phyloP scores from a whole-genome alignment of 345 rosid genomes.

The Laguncularia racemosa region DNA sequence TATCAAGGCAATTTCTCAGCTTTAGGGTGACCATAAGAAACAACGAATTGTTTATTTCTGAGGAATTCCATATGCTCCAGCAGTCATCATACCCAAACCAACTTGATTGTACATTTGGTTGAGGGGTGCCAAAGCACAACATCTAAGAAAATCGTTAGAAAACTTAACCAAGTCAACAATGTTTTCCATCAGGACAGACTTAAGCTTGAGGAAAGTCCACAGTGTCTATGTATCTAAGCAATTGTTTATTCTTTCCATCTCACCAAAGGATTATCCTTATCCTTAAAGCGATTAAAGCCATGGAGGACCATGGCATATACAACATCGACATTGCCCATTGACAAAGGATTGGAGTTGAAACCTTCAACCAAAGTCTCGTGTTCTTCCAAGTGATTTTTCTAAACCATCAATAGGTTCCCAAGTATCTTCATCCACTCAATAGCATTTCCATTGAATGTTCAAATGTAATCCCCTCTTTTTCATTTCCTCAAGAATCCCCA shows the following conservation, averaged over 20 bases:
- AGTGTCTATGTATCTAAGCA: constrained; percentile 52
- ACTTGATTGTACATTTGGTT: constrained; percentile 57
- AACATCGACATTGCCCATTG: constrained; percentile 64
- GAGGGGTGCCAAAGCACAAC: constrained; percentile 58
- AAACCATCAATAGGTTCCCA: constrained; percentile 69
- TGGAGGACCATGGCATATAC: constrained; percentile 77
- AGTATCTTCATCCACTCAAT: constrained; percentile 39
- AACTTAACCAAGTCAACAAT: constrained; percentile 67
- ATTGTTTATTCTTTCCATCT: constrained; percentile 60
- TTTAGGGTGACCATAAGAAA: constrained; percentile 54
- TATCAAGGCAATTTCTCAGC: constrained; percentile 52
- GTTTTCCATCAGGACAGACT: constrained; percentile 61
- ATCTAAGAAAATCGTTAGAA: constrained; percentile 42
- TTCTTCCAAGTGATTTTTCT: constrained; percentile 33
- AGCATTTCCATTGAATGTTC: constrained; percentile 61
- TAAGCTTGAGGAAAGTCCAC: constrained; percentile 61
- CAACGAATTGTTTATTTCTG: constrained; percentile 68
- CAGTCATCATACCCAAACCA: constrained; percentile 75
- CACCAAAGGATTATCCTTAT: constrained; percentile 44
- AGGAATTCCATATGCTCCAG: constrained; percentile 85
- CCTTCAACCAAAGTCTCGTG: constrained; percentile 41
- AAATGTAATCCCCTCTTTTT: constrained; percentile 29
- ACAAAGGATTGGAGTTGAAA: constrained; percentile 33
- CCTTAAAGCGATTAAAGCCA: constrained; percentile 73
- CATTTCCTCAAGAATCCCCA: constrained; percentile 38